Evolutionary conservation across 2,329 filamentous ascomycete genomes (phyloP).

Genomic region (Curvularia eragrostidis): DNA sequence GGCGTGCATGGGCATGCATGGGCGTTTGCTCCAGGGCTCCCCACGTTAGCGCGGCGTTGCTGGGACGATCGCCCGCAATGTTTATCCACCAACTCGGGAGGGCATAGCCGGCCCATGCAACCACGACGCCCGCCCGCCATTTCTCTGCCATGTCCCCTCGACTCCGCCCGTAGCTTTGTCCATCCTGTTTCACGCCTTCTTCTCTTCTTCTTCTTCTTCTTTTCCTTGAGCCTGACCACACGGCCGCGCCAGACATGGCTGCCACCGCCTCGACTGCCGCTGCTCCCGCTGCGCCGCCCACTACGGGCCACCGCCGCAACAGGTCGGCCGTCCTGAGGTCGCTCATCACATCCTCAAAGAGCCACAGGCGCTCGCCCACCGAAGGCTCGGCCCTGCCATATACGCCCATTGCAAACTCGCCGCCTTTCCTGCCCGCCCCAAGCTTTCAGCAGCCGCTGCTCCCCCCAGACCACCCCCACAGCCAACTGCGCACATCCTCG

Average conservation of each 20-base stretch:
- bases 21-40: constrained; percentile 14
- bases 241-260: constrained; percentile 34
- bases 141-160: constrained; percentile 33
- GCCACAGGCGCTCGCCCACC: constrained; percentile 57
- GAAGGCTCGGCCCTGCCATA: constrained; percentile 43
- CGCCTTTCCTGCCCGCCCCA: constrained; percentile 36
- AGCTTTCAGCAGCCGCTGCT: constrained; percentile 51
- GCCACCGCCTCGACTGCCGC: constrained; percentile 22
- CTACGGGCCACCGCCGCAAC: constrained; percentile 47
- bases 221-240: constrained; percentile 14
- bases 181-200: constrained; percentile 24
- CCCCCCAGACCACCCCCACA: constrained; percentile 59
- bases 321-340: constrained; percentile 58
- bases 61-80: constrained; percentile 23
- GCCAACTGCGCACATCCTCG: constrained; percentile 37
- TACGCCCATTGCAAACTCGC: constrained; percentile 23
- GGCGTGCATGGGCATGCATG: constrained; percentile 20
- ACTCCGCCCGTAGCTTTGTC: constrained; percentile 32
- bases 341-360: constrained; percentile 54
- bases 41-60: constrained; percentile 26
- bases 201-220: constrained; percentile 14
- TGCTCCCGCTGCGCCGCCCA: constrained; percentile 13
- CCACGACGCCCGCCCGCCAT: no score
- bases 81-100: constrained; percentile 23
- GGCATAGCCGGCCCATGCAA: constrained; percentile 15